These are phyloP conservation scores for Peltaster fructicola DNA, from an alignment of 2,329 filamentous ascomycete species.

Conservation along the genomic window DNA sequence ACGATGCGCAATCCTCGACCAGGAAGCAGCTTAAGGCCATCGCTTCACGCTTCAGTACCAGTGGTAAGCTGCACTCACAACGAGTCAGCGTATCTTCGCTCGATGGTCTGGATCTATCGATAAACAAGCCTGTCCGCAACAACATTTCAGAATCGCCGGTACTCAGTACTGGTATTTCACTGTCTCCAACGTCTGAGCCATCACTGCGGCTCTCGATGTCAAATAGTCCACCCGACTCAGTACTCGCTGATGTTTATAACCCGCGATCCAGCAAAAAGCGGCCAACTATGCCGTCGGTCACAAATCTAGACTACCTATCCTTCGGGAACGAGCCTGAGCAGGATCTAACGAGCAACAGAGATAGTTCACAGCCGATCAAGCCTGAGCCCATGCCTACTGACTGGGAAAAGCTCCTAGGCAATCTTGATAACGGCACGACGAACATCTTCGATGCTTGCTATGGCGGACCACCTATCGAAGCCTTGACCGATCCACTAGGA, in stretches of 20 bases:
- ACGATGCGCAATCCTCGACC: conserved; percentile 22
- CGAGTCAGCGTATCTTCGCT: too few species aligned
- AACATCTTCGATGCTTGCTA: conserved; percentile 80
- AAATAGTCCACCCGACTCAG: conserved; percentile 10
- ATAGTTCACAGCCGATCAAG: conserved; percentile 17
- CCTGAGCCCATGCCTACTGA: conserved; percentile 39
- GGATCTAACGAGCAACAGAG: conserved; percentile 3
- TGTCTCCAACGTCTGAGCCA: too few species aligned
- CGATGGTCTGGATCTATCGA: too few species aligned
- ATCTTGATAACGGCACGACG: conserved; percentile 59
- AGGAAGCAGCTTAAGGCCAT: conserved; percentile 32
- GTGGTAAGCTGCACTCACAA: too few species aligned
- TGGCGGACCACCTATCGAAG: conserved; percentile 39
- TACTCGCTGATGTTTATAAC: conserved; percentile 1
- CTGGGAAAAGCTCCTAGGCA: conserved; percentile 68
- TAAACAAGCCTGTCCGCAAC: too few species aligned
- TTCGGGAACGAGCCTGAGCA: conserved; percentile 23
- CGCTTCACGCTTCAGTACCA: conserved; percentile 26
- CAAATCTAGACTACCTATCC: conserved; percentile 31
- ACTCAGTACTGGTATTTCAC: too few species aligned
- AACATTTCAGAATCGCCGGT: too few species aligned
- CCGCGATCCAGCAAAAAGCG: conserved; percentile 6
- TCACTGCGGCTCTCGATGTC: too few species aligned
- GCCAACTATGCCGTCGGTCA: too few species aligned
- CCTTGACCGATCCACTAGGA: conserved; percentile 27